These are phyloP conservation scores for Polytrichum commune DNA, from an alignment of 225 moss, liverwort and hornwort genomes.

Conservation along the genomic window DNA sequence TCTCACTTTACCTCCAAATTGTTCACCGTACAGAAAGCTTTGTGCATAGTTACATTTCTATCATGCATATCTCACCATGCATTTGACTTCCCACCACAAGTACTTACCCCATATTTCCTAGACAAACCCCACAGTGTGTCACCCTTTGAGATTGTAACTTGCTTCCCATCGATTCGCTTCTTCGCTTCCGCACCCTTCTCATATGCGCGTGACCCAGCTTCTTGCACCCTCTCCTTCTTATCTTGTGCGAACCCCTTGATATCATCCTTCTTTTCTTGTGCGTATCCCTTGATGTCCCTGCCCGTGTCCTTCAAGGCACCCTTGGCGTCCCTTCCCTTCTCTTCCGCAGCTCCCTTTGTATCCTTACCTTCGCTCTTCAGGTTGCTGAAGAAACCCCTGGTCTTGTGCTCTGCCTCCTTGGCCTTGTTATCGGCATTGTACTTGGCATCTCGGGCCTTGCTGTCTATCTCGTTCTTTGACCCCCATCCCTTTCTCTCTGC, in stretches of 20 bases:
- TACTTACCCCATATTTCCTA: conserved; percentile 35
- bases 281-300: conserved; percentile 37
- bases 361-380: conserved; percentile 33
- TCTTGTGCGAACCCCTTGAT: conserved; percentile 9
- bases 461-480: conserved; percentile 20
- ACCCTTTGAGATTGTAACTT: conserved; percentile 37
- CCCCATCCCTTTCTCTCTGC: conserved; percentile 10
- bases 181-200: conserved; percentile 32
- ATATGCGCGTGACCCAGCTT: conserved; percentile 22
- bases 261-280: conserved; percentile 23
- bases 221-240: conserved; percentile 39
- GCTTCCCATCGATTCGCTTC: conserved; percentile 43
- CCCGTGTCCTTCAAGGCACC: conserved; percentile 31
- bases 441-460: conserved; percentile 17
- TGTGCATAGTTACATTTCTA: no score
- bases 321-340: conserved; percentile 36
- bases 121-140: conserved; percentile 49
- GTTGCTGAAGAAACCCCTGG: conserved; percentile 30
- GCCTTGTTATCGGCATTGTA: conserved; percentile 11
- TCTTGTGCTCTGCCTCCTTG: conserved; percentile 9
- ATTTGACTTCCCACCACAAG: neutral
- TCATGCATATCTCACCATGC: no score
- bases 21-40: neutral
- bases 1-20: neutral
- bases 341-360: conserved; percentile 20